Evolutionary conservation across 306 rosid species (phyloP), one percentile per base, ranked within the genome.

Genomic region (Cotoneaster glaucophyllus): DNA sequence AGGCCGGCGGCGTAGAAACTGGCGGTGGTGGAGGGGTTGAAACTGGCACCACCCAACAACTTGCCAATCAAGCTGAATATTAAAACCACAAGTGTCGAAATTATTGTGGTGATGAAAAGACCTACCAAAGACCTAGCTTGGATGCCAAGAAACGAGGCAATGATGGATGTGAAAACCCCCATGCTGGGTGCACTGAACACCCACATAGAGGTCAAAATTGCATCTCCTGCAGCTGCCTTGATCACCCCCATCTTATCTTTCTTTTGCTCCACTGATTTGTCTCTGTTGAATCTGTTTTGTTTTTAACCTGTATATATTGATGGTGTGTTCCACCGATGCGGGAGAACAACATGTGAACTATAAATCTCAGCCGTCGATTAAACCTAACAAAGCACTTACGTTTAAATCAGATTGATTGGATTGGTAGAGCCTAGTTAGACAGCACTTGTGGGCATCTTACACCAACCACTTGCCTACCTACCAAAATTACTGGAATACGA

Each of bases 11-110:
- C 24, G 48, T 77, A 79, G 31, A 87, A 87, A 24, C 83, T 69
- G 50, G 77, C 75, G 0, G 86, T 74, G 71, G 86, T 71, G 25
- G 85, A 70, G 31, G 90, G 88, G 32, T 87, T 87, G 83, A 82
- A 87, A 77, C 83, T 84, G n/a, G 91, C 91, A 3, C 84, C 87
- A 12, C 88, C 88, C n/a, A 87, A 58, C 75, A 50, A 25, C 29
- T 48, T 70, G 45, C 82, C 81, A 62, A 87, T 75, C 41, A 78
- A 29, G 71, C 74, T 41, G 82, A 82, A 77, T 4, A 45, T 53
- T 24, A 80, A n/a, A 41, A 87, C 56, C 12, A 71, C 54, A 28
- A 26, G 15, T 4, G 90, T 74, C 31, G 73, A 28, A 5, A 84
- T 11, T 34, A 81, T 24, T 59, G 87, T 88, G 63, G 77, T 72